Conservation (phyloP, 805 yeast genomes). For the Yamadazyma philogaea region DNA sequence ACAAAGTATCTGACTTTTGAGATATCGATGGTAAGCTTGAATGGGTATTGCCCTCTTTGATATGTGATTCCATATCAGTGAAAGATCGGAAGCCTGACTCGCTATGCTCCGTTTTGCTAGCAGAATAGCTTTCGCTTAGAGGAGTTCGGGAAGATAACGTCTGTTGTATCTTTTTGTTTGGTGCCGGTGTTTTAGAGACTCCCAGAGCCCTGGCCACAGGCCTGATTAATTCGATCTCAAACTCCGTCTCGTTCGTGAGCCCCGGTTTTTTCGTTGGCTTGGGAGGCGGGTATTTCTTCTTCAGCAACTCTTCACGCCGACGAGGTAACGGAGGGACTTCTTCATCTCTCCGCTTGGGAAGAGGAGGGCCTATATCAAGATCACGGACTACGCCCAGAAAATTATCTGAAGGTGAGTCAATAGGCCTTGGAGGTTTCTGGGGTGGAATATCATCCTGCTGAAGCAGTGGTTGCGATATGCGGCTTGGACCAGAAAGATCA, state of each 20-base stretch:
- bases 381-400: too few relatives aligned
- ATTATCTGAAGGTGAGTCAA: too few relatives aligned
- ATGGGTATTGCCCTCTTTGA: constrained; percentile 11
- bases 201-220: not conserved
- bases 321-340: constrained; percentile 4
- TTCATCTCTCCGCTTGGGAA: constrained; percentile 9
- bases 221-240: not conserved
- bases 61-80: constrained; percentile 20
- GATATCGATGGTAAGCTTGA: constrained; percentile 13
- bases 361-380: constrained; percentile 9
- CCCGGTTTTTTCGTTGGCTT: constrained; percentile 10
- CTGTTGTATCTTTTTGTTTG: not conserved
- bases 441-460: constrained; percentile 6
- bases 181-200: not conserved
- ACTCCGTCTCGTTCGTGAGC: not conserved
- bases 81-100: constrained; percentile 17
- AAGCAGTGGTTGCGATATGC: too few relatives aligned
- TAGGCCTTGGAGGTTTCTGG: constrained; percentile 7
- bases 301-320: constrained; percentile 1
- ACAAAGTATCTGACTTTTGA: constrained; percentile 14
- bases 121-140: too few relatives aligned
- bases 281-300: constrained; percentile 8
- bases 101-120: too few relatives aligned
- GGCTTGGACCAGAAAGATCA: too few relatives aligned
- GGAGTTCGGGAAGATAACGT: not conserved